Conservation (phyloP, 2,329 filamentous ascomycete species). For the Ophiostoma tasmaniense region DNA sequence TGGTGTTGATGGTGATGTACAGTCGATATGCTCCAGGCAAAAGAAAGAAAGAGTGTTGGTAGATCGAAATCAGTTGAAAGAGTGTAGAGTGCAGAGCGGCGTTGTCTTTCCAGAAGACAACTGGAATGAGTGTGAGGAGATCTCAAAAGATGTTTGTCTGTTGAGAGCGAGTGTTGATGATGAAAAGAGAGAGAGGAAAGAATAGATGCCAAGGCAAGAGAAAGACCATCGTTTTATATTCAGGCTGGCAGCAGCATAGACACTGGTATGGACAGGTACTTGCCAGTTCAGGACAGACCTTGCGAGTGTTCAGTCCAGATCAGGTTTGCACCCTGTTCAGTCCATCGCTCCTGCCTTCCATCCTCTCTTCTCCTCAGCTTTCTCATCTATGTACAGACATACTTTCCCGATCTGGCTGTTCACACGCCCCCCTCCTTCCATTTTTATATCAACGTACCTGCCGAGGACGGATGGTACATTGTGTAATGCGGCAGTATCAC, state of each 20-base stretch:
- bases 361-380: no score
- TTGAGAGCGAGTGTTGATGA: conserved; percentile 4
- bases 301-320: not conserved
- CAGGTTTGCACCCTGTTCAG: conserved; percentile 1
- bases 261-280: not conserved
- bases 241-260: not conserved
- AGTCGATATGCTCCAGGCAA: not conserved
- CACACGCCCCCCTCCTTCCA: not conserved
- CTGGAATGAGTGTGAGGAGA: not conserved
- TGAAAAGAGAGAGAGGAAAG: not conserved
- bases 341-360: not conserved
- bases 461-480: not conserved
- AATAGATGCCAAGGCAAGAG: not conserved
- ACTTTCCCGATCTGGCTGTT: not conserved
- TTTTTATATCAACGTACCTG: not conserved
- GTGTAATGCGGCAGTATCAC: conserved; percentile 3
- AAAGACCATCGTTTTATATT: not conserved
- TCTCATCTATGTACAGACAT: not conserved
- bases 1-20: not conserved
- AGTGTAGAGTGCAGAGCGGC: not conserved
- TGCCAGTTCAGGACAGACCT: not conserved
- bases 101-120: conserved; percentile 11
- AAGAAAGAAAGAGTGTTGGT: not conserved
- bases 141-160: not conserved
- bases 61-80: not conserved